A percentile compares a stretch with the other conserved stretches of the same genome.
phyloP scores from a whole-genome alignment of 495 filamentous ascomycete species.

The Xylaria longipes region DNA sequence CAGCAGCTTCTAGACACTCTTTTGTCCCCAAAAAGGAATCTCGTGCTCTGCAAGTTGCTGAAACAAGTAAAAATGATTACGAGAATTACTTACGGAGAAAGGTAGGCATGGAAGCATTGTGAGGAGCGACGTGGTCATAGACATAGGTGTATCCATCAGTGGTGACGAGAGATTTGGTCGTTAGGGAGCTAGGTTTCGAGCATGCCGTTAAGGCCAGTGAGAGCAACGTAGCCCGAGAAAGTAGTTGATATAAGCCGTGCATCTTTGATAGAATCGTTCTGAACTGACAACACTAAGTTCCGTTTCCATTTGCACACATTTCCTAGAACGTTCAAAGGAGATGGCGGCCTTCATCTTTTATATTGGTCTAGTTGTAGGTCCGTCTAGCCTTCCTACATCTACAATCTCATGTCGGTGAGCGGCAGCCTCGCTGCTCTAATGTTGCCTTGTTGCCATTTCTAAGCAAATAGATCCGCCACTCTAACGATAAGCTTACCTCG shows the following conservation, averaged over 20 bases:
- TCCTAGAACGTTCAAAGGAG: too few relatives aligned
- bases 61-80: background rate
- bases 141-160: slow-evolving; percentile 1
- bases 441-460: background rate
- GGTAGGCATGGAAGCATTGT: slow-evolving; percentile 21
- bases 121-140: background rate
- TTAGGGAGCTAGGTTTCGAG: background rate
- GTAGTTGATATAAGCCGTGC: background rate
- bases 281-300: background rate
- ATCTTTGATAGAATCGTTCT: background rate
- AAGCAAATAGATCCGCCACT: too few relatives aligned
- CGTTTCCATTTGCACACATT: background rate
- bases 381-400: background rate
- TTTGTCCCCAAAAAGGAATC: background rate
- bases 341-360: background rate
- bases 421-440: background rate
- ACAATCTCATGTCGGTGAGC: background rate
- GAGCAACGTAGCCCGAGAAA: background rate
- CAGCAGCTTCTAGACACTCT: background rate
- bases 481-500: background rate
- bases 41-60: background rate
- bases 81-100: slow-evolving; percentile 36
- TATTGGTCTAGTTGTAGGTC: background rate
- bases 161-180: slow-evolving; percentile 2
- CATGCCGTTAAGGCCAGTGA: background rate